These are phyloP conservation scores for Fraxinus floribunda DNA, from an alignment of 305 asterid genomes.

Conservation along the genomic window DNA sequence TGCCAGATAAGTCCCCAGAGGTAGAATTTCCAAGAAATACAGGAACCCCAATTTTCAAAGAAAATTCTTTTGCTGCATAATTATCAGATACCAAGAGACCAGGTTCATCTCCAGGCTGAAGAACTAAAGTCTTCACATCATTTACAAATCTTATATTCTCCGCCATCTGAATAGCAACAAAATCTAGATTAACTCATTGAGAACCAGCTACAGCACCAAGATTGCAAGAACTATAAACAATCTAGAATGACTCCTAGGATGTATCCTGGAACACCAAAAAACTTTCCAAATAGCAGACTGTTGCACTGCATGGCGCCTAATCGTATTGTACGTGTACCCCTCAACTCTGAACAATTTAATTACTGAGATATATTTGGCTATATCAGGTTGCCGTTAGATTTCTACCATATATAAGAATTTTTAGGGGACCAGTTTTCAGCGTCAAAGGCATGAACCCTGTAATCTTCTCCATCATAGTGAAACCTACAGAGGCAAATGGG, in stretches of 20 bases:
- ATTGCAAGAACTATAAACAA: neutral
- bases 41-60: constrained; percentile 28
- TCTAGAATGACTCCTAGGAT: neutral
- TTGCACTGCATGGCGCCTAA: too few relatives aligned
- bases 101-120: constrained; percentile 51
- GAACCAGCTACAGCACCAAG: neutral
- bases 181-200: neutral
- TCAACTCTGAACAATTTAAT: neutral
- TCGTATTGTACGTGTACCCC: too few relatives aligned
- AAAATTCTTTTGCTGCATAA: constrained; percentile 33
- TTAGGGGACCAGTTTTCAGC: neutral
- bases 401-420: neutral
- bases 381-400: neutral
- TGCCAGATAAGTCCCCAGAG: constrained; percentile 23
- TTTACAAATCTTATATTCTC: constrained; percentile 61
- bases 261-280: neutral
- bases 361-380: neutral
- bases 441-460: neutral
- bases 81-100: constrained; percentile 47
- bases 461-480: neutral
- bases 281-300: neutral
- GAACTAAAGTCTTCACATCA: constrained; percentile 46
- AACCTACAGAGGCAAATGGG: neutral
- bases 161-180: constrained; percentile 43
- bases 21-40: constrained; percentile 28